phyloP scores from a whole-genome alignment of 2,329 filamentous ascomycete species.

The Fusarium mangiferae region DNA sequence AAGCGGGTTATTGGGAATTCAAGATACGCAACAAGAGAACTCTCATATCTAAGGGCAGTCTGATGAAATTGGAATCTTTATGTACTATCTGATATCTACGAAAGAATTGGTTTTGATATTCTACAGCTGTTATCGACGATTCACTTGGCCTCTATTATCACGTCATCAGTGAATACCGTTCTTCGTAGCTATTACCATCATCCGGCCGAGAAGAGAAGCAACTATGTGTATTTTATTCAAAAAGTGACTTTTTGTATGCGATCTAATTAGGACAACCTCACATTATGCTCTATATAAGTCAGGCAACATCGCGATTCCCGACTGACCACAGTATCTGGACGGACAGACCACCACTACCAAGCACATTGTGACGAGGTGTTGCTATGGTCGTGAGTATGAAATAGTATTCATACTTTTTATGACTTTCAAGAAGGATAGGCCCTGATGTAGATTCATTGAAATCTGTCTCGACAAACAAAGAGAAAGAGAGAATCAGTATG shows the following conservation, averaged over 20 bases:
- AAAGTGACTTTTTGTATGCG: too few species aligned
- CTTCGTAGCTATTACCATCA: accelerated
- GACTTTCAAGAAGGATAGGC: accelerated
- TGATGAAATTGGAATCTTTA: accelerated
- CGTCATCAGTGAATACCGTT: accelerated
- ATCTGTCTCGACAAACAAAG: not conserved
- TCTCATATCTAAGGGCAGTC: not conserved
- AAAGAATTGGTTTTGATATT: not conserved
- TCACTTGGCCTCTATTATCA: too few species aligned
- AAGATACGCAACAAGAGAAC: not conserved
- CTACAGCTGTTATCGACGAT: not conserved
- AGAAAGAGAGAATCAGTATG: not conserved
- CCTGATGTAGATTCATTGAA: too few species aligned
- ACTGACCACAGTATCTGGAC: accelerated
- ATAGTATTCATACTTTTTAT: accelerated
- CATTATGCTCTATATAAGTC: not conserved
- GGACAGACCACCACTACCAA: accelerated
- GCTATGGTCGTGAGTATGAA: too few species aligned
- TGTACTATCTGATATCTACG: accelerated
- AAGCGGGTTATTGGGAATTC: accelerated
- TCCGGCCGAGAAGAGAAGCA: accelerated
- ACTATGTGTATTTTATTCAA: too few species aligned
- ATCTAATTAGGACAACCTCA: too few species aligned
- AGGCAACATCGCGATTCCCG: not conserved
- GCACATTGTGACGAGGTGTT: accelerated